Evolutionary conservation across 306 rosid genomes (phyloP).

Genomic region (Cucumis cinereus): DNA sequence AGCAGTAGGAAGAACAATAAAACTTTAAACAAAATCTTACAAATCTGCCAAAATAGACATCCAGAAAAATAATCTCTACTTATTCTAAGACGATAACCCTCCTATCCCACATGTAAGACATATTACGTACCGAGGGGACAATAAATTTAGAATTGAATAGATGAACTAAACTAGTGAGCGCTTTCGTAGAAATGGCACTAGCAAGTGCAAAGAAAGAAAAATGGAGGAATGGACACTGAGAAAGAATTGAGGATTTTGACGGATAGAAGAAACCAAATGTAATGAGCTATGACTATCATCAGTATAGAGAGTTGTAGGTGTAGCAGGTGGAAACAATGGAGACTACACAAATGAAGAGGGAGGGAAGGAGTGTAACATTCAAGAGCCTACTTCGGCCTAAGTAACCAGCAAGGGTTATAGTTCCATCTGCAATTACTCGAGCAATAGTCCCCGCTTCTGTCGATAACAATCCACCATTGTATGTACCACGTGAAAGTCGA

Average conservation of each 20-base stretch:
- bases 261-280: not conserved
- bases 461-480: conserved; percentile 77
- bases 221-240: not conserved
- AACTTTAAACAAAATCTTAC: not conserved
- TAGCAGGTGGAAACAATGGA: conserved; percentile 82
- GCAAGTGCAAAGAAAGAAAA: not conserved
- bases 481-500: conserved; percentile 94
- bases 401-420: conserved; percentile 77
- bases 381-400: conserved; percentile 64
- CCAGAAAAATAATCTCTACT: not conserved
- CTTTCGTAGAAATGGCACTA: not conserved
- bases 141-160: not conserved
- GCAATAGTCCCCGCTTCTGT: conserved; percentile 97
- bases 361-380: conserved; percentile 72
- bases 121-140: not conserved
- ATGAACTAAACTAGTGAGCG: not conserved
- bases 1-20: not conserved
- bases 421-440: conserved; percentile 82
- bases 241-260: not conserved
- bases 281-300: conserved; percentile 13
- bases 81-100: not conserved
- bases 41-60: not conserved
- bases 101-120: not conserved
- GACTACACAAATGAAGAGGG: conserved; percentile 54
- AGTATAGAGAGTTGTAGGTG: conserved; percentile 86